Percentiles rank a stretch among this genome's conserved stretches.
Conservation (phyloP, 75 land plant species). For the Larix kaempferi region DNA sequence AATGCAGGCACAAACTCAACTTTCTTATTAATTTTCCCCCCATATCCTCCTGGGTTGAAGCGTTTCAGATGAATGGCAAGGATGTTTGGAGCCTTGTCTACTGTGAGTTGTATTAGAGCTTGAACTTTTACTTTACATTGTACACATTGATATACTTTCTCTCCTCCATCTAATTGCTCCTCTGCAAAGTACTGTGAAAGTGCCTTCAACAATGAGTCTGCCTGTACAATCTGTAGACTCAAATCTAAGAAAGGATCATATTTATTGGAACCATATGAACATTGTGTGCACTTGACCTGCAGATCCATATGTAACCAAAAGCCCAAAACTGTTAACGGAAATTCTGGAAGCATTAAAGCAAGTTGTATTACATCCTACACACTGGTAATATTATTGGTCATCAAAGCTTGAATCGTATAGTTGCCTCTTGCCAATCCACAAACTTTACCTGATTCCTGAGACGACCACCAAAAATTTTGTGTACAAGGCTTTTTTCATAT, state of each 20-base stretch:
- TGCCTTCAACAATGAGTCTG: slow-evolving; percentile 81
- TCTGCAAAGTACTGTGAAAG: slow-evolving; percentile 71
- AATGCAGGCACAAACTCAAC: slow-evolving; percentile 58
- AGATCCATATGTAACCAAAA: neutral
- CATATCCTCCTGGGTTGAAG: slow-evolving; percentile 54
- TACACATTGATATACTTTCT: slow-evolving; percentile 73
- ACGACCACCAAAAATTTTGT: slow-evolving; percentile 93
- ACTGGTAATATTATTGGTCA: neutral
- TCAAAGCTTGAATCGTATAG: neutral
- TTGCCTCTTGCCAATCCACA: neutral
- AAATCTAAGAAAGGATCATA: slow-evolving; percentile 91
- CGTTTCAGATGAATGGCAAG: slow-evolving; percentile 89
- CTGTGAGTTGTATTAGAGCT: slow-evolving; percentile 83
- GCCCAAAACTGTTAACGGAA: neutral
- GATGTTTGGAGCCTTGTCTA: slow-evolving; percentile 76
- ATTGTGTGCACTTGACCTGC: slow-evolving; percentile 89
- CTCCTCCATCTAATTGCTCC: slow-evolving; percentile 85
- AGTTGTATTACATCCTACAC: neutral
- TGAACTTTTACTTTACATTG: slow-evolving; percentile 84
- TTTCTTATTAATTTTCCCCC: slow-evolving; percentile 82
- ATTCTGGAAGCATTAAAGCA: slow-evolving; percentile 16
- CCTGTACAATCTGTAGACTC: slow-evolving; percentile 80
- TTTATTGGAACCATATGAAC: slow-evolving; percentile 70
- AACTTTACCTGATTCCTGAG: slow-evolving; percentile 79
- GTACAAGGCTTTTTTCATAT: slow-evolving; percentile 78